phyloP scores from a whole-genome alignment of 2,329 filamentous ascomycete genomes.

The Colletotrichum lindemuthianum region DNA sequence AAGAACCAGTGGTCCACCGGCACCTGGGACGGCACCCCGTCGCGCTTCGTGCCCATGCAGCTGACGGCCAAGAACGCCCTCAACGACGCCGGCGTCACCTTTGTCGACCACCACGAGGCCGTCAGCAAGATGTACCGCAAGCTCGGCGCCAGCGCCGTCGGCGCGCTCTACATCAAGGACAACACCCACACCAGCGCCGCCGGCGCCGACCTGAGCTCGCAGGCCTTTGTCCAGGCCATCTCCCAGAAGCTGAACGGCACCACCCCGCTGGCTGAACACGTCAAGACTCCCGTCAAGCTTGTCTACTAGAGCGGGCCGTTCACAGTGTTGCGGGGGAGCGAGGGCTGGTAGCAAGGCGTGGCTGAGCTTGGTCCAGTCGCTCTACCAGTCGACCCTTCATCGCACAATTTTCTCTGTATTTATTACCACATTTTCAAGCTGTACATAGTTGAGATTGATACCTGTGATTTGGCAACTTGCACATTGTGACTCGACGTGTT shows the following conservation, averaged over 20 bases:
- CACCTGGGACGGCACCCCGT: constrained; percentile 56
- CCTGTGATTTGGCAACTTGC: too few relatives aligned
- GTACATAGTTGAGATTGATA: background rate
- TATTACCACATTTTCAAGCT: background rate
- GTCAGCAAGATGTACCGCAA: constrained; percentile 62
- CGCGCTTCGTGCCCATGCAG: constrained; percentile 65
- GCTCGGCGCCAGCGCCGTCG: constrained; percentile 60
- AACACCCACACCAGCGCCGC: constrained; percentile 70
- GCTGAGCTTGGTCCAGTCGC: background rate
- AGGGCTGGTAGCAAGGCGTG: background rate
- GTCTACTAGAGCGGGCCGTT: constrained; percentile 25
- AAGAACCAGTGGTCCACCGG: constrained; percentile 70
- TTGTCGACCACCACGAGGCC: constrained; percentile 69
- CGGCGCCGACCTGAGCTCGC: constrained; percentile 64
- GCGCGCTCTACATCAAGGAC: constrained; percentile 66
- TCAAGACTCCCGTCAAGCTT: constrained; percentile 39
- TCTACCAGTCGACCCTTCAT: background rate
- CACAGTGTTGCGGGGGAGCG: background rate
- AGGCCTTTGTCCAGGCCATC: constrained; percentile 57
- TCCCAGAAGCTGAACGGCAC: constrained; percentile 43
- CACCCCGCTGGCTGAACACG: constrained; percentile 39
- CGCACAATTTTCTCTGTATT: background rate
- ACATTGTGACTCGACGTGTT: too few relatives aligned
- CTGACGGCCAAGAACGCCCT: constrained; percentile 46
- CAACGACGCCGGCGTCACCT: constrained; percentile 53